Conservation (phyloP, 768 basidiomycete genomes). For the Favolaschia claudopus region DNA sequence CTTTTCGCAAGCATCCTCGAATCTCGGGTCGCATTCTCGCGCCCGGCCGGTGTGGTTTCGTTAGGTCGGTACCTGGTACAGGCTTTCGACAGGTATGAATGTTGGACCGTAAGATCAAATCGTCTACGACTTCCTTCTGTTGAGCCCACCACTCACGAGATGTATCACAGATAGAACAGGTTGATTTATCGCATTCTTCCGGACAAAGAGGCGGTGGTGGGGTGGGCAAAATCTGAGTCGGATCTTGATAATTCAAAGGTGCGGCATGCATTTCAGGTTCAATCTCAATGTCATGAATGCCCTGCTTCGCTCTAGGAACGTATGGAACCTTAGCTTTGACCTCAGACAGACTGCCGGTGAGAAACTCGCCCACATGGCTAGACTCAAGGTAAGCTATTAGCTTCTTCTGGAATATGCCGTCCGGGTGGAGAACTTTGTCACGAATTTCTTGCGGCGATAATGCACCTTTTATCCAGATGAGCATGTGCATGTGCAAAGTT, state of each 20-base stretch:
- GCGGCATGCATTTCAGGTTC: not conserved
- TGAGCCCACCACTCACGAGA: constrained; percentile 26
- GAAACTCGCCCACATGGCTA: constrained; percentile 37
- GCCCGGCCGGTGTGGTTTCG: constrained; percentile 23
- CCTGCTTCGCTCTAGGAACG: not conserved
- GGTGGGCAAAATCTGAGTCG: constrained; percentile 32
- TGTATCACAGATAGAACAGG: constrained; percentile 6
- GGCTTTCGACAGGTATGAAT: constrained; percentile 35
- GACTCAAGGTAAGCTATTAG: constrained; percentile 36
- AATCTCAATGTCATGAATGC: not conserved
- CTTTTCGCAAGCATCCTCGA: constrained; percentile 37
- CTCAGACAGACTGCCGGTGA: constrained; percentile 33
- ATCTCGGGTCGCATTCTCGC: constrained; percentile 12
- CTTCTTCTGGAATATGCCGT: constrained; percentile 28
- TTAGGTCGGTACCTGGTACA: not conserved
- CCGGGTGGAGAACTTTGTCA: constrained; percentile 30
- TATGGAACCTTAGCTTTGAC: constrained; percentile 17
- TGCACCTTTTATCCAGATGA: constrained; percentile 38
- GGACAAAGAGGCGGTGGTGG: constrained; percentile 29
- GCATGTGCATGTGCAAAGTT: constrained; percentile 40
- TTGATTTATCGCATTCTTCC: not conserved
- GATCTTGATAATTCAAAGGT: constrained; percentile 26
- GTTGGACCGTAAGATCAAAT: constrained; percentile 37
- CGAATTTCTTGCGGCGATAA: constrained; percentile 42
- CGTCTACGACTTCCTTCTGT: constrained; percentile 32